Percentiles rank a stretch among this genome's conserved stretches.
Evolutionary conservation across 768 basidiomycete species (phyloP).

Genomic region (Coprinellus micaceus): DNA sequence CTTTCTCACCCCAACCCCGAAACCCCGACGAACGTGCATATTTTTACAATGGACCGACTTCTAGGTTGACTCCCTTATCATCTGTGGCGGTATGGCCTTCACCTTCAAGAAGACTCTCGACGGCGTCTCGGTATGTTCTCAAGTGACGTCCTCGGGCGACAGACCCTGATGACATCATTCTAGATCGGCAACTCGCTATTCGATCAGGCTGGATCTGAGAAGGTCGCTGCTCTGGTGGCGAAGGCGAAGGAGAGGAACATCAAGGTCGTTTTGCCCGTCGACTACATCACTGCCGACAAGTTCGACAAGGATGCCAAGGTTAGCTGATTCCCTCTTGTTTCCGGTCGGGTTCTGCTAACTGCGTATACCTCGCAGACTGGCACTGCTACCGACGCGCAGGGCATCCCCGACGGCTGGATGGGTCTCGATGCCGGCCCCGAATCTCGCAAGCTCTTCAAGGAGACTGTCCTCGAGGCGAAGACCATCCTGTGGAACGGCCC

Average conservation of each 20-base stretch:
- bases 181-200: slow-evolving; percentile 96
- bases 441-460: slow-evolving; percentile 73
- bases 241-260: slow-evolving; percentile 92
- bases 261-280: slow-evolving; percentile 92
- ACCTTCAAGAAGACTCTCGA: slow-evolving; percentile 97
- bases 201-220: slow-evolving; percentile 82
- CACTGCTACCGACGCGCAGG: slow-evolving; percentile 71
- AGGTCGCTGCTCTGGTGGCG: slow-evolving; percentile 78
- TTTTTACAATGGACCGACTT: no score
- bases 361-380: slow-evolving; percentile 48
- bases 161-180: slow-evolving; percentile 19
- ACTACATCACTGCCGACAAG: slow-evolving; percentile 92
- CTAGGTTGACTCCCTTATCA: slow-evolving; percentile 91
- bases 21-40: no score
- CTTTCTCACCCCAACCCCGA: not conserved
- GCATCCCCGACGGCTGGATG: slow-evolving; percentile 93
- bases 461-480: slow-evolving; percentile 82
- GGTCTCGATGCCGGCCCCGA: slow-evolving; percentile 90
- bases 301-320: slow-evolving; percentile 91
- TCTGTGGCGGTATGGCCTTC: slow-evolving; percentile 98
- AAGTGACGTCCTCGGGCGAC: slow-evolving; percentile 7
- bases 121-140: slow-evolving; percentile 55
- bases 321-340: slow-evolving; percentile 12
- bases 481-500: slow-evolving; percentile 99
- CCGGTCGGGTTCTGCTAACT: not conserved